Evolutionary conservation across 1,284 basidiomycete species (phyloP).

Genomic region (Spongiforma sp.): DNA sequence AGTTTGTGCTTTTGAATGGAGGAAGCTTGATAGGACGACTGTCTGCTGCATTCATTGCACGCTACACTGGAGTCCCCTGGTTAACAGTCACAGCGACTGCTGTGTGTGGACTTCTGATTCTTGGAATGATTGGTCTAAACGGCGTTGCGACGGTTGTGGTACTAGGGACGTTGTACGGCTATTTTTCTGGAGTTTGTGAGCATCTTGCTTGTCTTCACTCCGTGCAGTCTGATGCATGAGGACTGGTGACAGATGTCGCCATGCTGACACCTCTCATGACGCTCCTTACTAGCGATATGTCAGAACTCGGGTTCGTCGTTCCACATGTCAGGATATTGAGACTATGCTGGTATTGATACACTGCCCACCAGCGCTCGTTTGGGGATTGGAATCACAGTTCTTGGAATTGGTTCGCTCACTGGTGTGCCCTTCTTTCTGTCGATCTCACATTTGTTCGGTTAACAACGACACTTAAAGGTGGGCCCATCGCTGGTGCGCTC

Average conservation of each 20-base stretch:
- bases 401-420: background rate
- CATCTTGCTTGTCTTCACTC: too few species aligned
- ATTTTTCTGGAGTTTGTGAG: slow-evolving; percentile 46
- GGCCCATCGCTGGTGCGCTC: background rate
- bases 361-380: background rate
- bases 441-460: background rate
- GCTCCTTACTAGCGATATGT: background rate
- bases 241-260: slow-evolving; percentile 39
- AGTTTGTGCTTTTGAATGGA: slow-evolving; percentile 35
- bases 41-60: slow-evolving; percentile 29
- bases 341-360: background rate
- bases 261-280: slow-evolving; percentile 19
- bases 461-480: background rate
- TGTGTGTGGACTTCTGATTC: slow-evolving; percentile 33
- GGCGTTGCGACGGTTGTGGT: slow-evolving; percentile 20
- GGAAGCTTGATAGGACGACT: slow-evolving; percentile 32
- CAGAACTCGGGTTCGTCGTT: background rate
- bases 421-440: background rate
- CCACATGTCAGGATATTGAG: background rate
- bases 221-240: too few species aligned
- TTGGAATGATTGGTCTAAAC: slow-evolving; percentile 32
- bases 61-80: slow-evolving; percentile 19
- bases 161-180: slow-evolving; percentile 38
- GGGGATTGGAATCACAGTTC: background rate
- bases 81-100: slow-evolving; percentile 25